These are phyloP conservation scores for Pistacia atlantica DNA, from an alignment of 345 rosid species.

Conservation along the genomic window DNA sequence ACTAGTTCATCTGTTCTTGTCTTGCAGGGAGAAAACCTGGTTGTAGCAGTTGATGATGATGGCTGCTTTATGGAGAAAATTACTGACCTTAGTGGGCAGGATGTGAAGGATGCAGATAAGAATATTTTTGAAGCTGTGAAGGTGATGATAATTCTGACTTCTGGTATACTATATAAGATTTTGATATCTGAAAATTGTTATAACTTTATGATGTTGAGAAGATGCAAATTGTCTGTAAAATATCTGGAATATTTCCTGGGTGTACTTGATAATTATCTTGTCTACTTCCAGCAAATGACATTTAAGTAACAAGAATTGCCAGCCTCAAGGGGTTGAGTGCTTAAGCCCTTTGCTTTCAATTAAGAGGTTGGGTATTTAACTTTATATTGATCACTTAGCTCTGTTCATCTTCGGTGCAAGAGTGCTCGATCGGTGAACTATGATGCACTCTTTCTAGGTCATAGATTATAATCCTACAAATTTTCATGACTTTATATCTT, in stretches of 20 bases:
- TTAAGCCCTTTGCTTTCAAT: too few species aligned
- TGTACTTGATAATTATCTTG: neutral
- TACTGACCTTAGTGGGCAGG: constrained; percentile 66
- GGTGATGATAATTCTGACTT: constrained; percentile 40
- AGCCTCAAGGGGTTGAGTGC: too few species aligned
- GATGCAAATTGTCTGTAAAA: neutral
- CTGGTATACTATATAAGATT: neutral
- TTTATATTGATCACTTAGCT: too few species aligned
- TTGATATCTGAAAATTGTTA: neutral
- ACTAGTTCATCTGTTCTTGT: constrained; percentile 1
- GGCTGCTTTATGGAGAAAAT: constrained; percentile 81
- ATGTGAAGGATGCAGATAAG: constrained; percentile 95
- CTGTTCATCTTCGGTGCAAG: too few species aligned
- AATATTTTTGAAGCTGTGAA: constrained; percentile 82
- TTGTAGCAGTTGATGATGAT: constrained; percentile 96
- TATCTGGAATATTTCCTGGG: neutral
- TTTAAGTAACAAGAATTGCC: too few species aligned
- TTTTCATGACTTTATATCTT: too few species aligned
- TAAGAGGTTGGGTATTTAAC: neutral
- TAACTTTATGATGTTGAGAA: neutral
- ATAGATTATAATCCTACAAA: too few species aligned
- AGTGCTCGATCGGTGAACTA: too few species aligned
- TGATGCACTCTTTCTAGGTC: too few species aligned
- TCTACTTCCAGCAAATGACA: neutral
- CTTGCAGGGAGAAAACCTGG: constrained; percentile 70